These are phyloP conservation scores for Sugiyamaella mastotermitis DNA, from an alignment of 805 yeast genomes.

Conservation along the genomic window DNA sequence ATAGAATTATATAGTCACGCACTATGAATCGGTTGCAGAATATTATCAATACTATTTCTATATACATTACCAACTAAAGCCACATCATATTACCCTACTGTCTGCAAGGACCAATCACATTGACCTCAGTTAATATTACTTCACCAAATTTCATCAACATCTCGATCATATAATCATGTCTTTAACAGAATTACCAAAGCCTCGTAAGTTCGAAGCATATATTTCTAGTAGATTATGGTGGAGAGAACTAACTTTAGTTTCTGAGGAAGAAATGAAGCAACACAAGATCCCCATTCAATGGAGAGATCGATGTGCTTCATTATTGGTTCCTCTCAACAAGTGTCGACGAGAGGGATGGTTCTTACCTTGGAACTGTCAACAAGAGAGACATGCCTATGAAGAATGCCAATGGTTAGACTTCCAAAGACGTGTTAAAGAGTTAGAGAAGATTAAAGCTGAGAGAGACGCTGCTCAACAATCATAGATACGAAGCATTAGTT, in stretches of 20 bases:
- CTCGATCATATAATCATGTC: slow-evolving; percentile 21
- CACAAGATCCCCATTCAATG: slow-evolving; percentile 70
- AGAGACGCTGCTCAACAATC: neutral
- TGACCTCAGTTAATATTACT: neutral
- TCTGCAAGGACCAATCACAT: neutral
- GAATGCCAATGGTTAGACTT: slow-evolving; percentile 80
- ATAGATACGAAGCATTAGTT: neutral
- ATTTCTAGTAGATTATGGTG: neutral
- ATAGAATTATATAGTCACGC: too few relatives aligned
- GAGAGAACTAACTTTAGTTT: slow-evolving; percentile 37
- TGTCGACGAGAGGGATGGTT: slow-evolving; percentile 53
- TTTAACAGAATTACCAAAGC: slow-evolving; percentile 12
- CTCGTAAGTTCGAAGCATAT: slow-evolving; percentile 14
- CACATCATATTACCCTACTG: neutral
- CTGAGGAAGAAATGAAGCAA: slow-evolving; percentile 79
- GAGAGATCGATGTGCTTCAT: slow-evolving; percentile 76
- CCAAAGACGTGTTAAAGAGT: slow-evolving; percentile 70
- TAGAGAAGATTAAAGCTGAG: slow-evolving; percentile 46
- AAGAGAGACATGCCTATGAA: slow-evolving; percentile 78
- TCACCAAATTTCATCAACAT: neutral
- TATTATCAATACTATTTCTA: neutral
- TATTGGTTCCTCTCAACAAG: slow-evolving; percentile 54
- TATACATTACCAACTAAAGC: neutral
- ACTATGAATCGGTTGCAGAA: too few relatives aligned
- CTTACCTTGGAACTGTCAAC: slow-evolving; percentile 66